phyloP scores from a whole-genome alignment of 2,329 filamentous ascomycete species.

The Cladosporium colombiae region DNA sequence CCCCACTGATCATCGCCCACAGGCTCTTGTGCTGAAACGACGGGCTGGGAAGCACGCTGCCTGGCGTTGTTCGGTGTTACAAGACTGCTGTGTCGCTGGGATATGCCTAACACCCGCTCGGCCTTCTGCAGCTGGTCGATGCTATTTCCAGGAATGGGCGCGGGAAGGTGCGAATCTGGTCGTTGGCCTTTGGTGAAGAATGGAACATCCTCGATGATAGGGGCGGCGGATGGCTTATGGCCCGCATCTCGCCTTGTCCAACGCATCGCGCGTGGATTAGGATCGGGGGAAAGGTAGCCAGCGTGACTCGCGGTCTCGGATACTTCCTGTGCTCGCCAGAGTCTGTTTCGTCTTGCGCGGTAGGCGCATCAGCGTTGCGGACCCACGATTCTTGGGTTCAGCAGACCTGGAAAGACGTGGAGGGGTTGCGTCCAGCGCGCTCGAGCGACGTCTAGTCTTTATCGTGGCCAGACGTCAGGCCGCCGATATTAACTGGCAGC shows the following conservation, averaged over 20 bases:
- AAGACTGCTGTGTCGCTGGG: slow-evolving; percentile 14
- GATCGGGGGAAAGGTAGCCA: slow-evolving; percentile 1
- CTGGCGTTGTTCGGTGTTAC: slow-evolving; percentile 7
- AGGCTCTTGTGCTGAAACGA: slow-evolving; percentile 13
- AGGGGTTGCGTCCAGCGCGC: slow-evolving; percentile 1
- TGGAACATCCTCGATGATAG: slow-evolving; percentile 16
- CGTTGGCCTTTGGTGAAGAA: slow-evolving; percentile 13
- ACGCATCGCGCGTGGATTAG: slow-evolving; percentile 15
- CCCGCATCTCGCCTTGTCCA: slow-evolving; percentile 13
- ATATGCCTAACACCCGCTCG: slow-evolving; percentile 16
- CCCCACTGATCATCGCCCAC: slow-evolving; percentile 6
- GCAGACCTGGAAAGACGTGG: neutral
- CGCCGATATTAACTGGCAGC: slow-evolving; percentile 13
- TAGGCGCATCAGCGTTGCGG: slow-evolving; percentile 12
- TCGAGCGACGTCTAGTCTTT: slow-evolving; percentile 14
- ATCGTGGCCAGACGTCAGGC: slow-evolving; percentile 7
- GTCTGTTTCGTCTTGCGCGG: slow-evolving; percentile 7
- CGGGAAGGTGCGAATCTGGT: neutral
- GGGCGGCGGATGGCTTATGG: slow-evolving; percentile 16
- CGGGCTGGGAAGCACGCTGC: slow-evolving; percentile 9
- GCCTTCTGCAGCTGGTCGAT: slow-evolving; percentile 12
- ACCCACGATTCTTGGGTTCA: neutral
- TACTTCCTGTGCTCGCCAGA: slow-evolving; percentile 11
- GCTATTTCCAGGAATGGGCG: neutral
- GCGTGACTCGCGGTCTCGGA: slow-evolving; percentile 15